Base-by-base conservation (phyloP, 768 basidiomycete species). In the Leccinum fibrillosum region DNA sequence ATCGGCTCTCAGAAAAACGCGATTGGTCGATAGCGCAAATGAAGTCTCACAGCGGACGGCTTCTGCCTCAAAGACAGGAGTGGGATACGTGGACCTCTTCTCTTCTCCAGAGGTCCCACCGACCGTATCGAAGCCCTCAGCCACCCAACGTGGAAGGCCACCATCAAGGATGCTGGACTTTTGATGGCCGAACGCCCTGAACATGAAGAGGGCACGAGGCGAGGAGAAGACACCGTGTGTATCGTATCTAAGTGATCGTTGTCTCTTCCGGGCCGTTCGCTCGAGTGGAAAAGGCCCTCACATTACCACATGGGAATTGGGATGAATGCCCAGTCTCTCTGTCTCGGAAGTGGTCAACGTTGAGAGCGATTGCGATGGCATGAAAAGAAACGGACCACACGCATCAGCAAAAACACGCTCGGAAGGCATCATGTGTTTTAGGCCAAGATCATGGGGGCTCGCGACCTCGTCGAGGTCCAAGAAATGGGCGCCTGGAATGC, bases 391-490 rank as follows among this genome's bases (percentile, higher is more conserved):
- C 88, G 61, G 76, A 95, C 93, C 86, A 68, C 90, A 93, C 9
- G 90, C 87, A 56, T 82, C 78, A 25, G 88, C 86, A 72, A 98
- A 98, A 37, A 77, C 75, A 47, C 82, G 78, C 35, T 75, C 77
- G 34, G 78, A 74, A 17, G 97, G 97, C 81, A 98, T 86, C 94
- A 98, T 98, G 75, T 98, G 96, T 67, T 89, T 89, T 23, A 98
- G 77, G 12, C 89, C 90, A 4, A 95, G 79, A 54, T 86, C 81
- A 69, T 92, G 88, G 9, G 82, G 74, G 58, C 83, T 86, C 1
- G 89, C 83, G 26, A 92, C 88, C 53, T 84, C 78, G 71, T 97
- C 94, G 25, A 95, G 76, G 69, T 94, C 89, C 62, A 94, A 79
- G 66, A 86, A 90, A 53, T 80, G 82, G 1, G 93, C 85, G 11